Conservation (phyloP, 768 basidiomycete genomes). For the Lanmaoa rubissima region DNA sequence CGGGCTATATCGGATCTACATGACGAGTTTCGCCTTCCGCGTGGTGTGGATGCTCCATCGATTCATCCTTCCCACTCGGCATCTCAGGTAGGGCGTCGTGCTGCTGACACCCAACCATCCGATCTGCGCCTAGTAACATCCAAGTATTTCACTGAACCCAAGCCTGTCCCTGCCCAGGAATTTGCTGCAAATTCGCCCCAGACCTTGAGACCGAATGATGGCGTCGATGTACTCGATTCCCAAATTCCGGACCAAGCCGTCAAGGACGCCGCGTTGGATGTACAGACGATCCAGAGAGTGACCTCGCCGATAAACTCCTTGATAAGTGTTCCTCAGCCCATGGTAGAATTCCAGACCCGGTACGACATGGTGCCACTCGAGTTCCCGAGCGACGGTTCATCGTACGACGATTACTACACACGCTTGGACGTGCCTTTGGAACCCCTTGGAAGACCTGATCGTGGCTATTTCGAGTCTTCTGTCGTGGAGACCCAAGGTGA, state of each 20-base stretch:
- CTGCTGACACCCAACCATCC: constrained; percentile 1
- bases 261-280: background rate
- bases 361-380: constrained; percentile 13
- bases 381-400: constrained; percentile 13
- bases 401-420: constrained; percentile 2
- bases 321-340: constrained; percentile 1
- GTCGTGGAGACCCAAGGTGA: background rate
- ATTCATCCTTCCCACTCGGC: constrained; percentile 55
- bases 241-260: background rate
- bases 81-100: constrained; percentile 41
- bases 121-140: constrained; percentile 7
- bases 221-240: background rate
- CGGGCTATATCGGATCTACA: constrained; percentile 28
- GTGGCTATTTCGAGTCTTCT: background rate
- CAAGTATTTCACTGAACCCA: constrained; percentile 4
- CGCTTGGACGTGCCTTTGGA: background rate
- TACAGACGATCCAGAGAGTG: background rate
- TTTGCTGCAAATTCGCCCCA: background rate
- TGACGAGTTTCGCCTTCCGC: background rate
- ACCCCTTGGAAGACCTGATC: background rate
- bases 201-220: background rate
- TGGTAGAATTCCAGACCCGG: constrained; percentile 5
- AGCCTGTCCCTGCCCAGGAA: background rate
- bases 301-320: constrained; percentile 5
- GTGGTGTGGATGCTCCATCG: constrained; percentile 22